phyloP scores from a whole-genome alignment of 78 protist species.

The Chrysochromulina tobinii region DNA sequence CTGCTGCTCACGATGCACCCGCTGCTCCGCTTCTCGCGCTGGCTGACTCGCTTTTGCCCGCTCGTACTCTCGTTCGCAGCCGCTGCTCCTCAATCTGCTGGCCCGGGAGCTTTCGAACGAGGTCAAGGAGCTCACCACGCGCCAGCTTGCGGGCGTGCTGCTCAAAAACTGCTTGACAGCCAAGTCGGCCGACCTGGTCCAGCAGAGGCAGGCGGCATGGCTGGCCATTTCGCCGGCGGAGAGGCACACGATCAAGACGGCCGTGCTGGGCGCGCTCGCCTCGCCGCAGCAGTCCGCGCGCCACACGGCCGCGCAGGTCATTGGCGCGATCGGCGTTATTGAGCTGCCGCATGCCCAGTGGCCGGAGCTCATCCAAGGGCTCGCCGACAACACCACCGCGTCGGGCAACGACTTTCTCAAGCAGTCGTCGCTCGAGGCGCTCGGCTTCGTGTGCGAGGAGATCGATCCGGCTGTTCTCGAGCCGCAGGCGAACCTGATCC shows the following conservation, averaged over 20 bases:
- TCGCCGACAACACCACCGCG: slow-evolving; percentile 42
- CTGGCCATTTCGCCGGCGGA: not conserved
- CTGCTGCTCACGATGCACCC: no score
- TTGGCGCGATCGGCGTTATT: slow-evolving; percentile 72
- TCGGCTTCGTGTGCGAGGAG: slow-evolving; percentile 81
- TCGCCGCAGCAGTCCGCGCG: slow-evolving; percentile 24
- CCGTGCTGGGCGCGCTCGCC: slow-evolving; percentile 12
- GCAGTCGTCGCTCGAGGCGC: slow-evolving; percentile 71
- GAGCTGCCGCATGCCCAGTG: slow-evolving; percentile 83
- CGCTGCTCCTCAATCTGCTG: not conserved
- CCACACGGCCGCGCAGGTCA: slow-evolving; percentile 52
- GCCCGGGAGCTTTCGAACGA: slow-evolving; percentile 32
- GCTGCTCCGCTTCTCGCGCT: not conserved
- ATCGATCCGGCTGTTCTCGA: slow-evolving; percentile 7
- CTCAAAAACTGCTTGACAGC: slow-evolving; percentile 51
- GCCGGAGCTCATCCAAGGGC: slow-evolving; percentile 70
- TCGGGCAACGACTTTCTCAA: not conserved
- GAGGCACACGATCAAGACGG: not conserved
- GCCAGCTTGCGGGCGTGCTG: slow-evolving; percentile 47
- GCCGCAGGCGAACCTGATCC: slow-evolving; percentile 16
- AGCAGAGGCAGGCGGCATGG: not conserved
- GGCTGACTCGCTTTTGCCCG: not conserved
- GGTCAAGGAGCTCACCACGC: not conserved
- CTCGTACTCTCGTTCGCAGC: not conserved
- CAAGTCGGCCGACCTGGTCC: not conserved